Base-by-base conservation (phyloP, 768 basidiomycete genomes). In the Boletus patriciae region DNA sequence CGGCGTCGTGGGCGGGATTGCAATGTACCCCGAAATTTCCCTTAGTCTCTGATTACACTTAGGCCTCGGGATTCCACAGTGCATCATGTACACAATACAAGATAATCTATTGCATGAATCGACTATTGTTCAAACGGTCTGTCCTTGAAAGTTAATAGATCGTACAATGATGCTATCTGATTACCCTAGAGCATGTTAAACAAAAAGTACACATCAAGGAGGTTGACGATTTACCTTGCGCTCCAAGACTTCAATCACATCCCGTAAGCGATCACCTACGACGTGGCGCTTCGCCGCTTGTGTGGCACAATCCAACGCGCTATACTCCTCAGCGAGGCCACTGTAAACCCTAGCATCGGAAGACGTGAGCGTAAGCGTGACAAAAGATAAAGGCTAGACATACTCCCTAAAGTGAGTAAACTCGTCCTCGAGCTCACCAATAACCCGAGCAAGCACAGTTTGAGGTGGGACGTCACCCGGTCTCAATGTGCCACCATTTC, bases 391-490 rank as follows among this genome's bases (percentile, higher is more conserved):
- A 15, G 11, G 6, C 15, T 18, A 41, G 42, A 76, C 85, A 29
- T 62, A 98, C 97, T 88, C 86, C 74, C 93, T 97, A 71, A 95
- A 96, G 73, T 94, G 92, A 36, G 83, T 84, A 66, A 98, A 98
- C 68, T 99, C 96, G 58, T 94, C 94, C 69, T 98, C 96, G 9
- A 99, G 77, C 72, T 96, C 93, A 57, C 88, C 71, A 31, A 98
- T 75, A 12, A 97, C 92, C 4, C 90, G 78, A 29, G 85, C 80
- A 4, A 97, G 80, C 13, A 96, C 84, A 1, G 94, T 94, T 72
- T 98, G 95, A 23, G 93, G 90, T 2, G 93, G 94, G 8, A 91
- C 31, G 27, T 63, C 47, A 77, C 78, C 41, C 29, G 60, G 45
- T 46, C 57, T 58, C 42, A 71, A 48, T 5, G 53, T 61, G 16